phyloP scores from a whole-genome alignment of 1,284 basidiomycete species.

The Exobasidium cylindrosporum region DNA sequence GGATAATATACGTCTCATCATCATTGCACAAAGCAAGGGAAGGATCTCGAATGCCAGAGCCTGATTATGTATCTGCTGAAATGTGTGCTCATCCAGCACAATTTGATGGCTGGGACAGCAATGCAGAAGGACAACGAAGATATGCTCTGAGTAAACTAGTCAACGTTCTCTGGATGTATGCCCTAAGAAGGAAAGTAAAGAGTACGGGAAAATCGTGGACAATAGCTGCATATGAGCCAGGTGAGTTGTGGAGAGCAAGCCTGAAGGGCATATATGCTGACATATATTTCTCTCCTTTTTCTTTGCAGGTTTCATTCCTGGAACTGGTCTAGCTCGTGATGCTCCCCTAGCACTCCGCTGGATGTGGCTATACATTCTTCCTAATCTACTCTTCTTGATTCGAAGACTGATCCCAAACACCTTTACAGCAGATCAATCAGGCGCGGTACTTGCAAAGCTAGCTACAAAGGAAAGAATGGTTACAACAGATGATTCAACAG shows the following conservation, averaged over 20 bases:
- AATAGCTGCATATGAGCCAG: background rate
- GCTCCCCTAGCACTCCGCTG: background rate
- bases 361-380: background rate
- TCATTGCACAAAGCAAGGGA: background rate
- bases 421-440: background rate
- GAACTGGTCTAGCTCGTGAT: constrained; percentile 1
- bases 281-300: background rate
- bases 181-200: background rate
- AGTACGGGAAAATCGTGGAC: background rate
- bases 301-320: constrained; percentile 2
- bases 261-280: no score
- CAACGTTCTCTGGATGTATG: constrained; percentile 5
- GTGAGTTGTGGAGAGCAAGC: no score
- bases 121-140: background rate
- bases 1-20: background rate
- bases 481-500: background rate
- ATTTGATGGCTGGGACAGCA: background rate
- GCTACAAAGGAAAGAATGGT: background rate
- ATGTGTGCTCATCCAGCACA: background rate
- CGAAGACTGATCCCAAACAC: background rate
- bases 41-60: background rate
- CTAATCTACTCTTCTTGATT: background rate
- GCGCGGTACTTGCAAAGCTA: background rate
- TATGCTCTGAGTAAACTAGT: constrained; percentile 1
- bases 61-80: background rate